Evolutionary conservation across 345 rosid species (phyloP).

Genomic region (Raphanus raphanistrum): DNA sequence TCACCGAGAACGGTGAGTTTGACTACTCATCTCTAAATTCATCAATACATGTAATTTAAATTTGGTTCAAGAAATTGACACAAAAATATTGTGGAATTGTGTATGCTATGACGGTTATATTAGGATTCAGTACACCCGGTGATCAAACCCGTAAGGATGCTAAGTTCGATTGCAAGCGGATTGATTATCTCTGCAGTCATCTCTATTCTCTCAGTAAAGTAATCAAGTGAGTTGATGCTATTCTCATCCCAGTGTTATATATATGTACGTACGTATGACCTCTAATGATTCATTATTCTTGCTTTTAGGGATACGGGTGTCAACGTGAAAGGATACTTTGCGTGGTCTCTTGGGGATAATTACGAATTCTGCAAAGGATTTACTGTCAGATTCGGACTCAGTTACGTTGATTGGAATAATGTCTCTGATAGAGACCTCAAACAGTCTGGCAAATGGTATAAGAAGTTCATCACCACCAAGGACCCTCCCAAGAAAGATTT

Average conservation of each 20-base stretch:
- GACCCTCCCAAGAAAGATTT: background rate
- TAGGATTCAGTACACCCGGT: slow-evolving; percentile 16
- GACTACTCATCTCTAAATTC: background rate
- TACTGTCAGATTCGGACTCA: slow-evolving; percentile 30
- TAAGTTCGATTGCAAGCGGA: background rate
- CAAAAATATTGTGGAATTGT: background rate
- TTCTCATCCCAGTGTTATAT: background rate
- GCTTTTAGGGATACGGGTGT: background rate
- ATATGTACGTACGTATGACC: background rate
- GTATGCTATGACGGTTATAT: background rate
- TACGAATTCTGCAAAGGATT: slow-evolving; percentile 21
- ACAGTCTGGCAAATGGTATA: slow-evolving; percentile 14
- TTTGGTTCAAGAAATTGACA: background rate
- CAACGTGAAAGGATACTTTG: slow-evolving; percentile 30
- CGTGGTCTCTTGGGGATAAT: slow-evolving; percentile 30
- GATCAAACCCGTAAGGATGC: background rate
- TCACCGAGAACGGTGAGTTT: background rate
- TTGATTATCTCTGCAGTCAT: slow-evolving; percentile 28
- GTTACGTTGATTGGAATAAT: slow-evolving; percentile 6
- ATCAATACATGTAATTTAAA: background rate
- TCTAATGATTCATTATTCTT: background rate
- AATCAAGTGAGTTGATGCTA: slow-evolving; percentile 23
- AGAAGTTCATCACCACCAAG: background rate
- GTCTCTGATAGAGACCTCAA: slow-evolving; percentile 23
- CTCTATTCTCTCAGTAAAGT: slow-evolving; percentile 22